Conservation (phyloP, 2,329 filamentous ascomycete genomes). For the Colletotrichum orbiculare region DNA sequence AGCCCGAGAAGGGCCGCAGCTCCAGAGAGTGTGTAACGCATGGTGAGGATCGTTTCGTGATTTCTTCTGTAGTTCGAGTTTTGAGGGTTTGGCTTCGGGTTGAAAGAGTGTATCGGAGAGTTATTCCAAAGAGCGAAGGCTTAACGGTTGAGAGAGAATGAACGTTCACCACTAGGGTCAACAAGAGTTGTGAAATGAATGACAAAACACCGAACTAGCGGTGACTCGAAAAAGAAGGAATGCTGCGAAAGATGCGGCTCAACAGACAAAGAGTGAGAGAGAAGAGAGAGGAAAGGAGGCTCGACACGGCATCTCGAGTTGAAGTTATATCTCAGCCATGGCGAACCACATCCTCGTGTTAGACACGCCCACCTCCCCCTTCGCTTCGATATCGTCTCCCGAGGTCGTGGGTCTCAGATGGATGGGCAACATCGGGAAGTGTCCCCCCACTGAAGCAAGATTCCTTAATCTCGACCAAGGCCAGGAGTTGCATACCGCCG, state of each 20-base stretch:
- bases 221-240: slow-evolving; percentile 28
- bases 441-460: slow-evolving; percentile 21
- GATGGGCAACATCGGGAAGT: neutral
- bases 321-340: slow-evolving; percentile 13
- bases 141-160: slow-evolving; percentile 16
- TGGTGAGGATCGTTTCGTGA: slow-evolving; percentile 7
- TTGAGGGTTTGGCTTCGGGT: neutral
- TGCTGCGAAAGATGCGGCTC: slow-evolving; percentile 21
- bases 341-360: too few relatives aligned
- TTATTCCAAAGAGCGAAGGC: slow-evolving; percentile 6
- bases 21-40: slow-evolving; percentile 34
- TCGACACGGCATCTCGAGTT: neutral
- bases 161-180: slow-evolving; percentile 30
- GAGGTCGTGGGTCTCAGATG: neutral
- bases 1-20: slow-evolving; percentile 39
- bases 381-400: too few relatives aligned
- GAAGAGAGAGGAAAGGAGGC: neutral
- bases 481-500: slow-evolving; percentile 4
- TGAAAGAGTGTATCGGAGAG: slow-evolving; percentile 12
- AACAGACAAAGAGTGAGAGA: neutral
- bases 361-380: too few relatives aligned
- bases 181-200: slow-evolving; percentile 24
- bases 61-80: slow-evolving; percentile 11
- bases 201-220: slow-evolving; percentile 32
- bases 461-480: slow-evolving; percentile 28